phyloP scores from a whole-genome alignment of 2,329 filamentous ascomycete genomes.

The Emergomyces africanus region DNA sequence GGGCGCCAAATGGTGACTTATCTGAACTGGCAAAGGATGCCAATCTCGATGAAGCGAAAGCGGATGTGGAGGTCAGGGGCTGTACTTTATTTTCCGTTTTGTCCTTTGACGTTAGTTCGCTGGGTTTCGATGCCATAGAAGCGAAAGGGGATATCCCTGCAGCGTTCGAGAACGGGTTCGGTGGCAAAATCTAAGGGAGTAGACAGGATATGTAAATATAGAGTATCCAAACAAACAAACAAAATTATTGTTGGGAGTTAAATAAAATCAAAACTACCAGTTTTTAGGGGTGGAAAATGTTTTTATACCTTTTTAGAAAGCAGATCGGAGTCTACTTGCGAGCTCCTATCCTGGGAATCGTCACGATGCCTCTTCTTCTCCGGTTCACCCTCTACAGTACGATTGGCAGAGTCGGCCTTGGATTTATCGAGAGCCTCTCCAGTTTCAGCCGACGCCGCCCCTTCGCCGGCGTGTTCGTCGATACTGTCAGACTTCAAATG shows the following conservation, averaged over 20 bases:
- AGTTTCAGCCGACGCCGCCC: neutral
- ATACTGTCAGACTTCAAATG: slow-evolving; percentile 13
- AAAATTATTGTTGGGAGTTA: neutral
- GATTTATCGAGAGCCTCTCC: slow-evolving; percentile 3
- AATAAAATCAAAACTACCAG: neutral
- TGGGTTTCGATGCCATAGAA: slow-evolving; percentile 19
- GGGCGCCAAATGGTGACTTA: slow-evolving; percentile 50
- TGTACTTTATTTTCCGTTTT: slow-evolving; percentile 13
- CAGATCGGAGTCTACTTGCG: slow-evolving; percentile 10
- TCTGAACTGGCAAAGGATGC: slow-evolving; percentile 50
- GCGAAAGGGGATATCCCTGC: slow-evolving; percentile 33
- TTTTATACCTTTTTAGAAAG: slow-evolving; percentile 14
- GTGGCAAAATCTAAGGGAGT: slow-evolving; percentile 16
- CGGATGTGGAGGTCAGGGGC: slow-evolving; percentile 41
- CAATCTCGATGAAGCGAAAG: slow-evolving; percentile 57
- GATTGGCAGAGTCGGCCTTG: slow-evolving; percentile 1
- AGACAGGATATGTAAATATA: neutral
- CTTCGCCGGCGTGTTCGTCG: slow-evolving; percentile 9
- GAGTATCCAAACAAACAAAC: neutral
- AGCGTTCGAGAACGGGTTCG: slow-evolving; percentile 32
- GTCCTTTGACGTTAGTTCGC: slow-evolving; percentile 10
- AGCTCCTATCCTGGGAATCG: slow-evolving; percentile 25
- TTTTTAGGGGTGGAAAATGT: neutral
- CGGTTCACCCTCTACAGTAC: slow-evolving; percentile 20
- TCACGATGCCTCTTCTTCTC: slow-evolving; percentile 34